These are phyloP conservation scores for Globisporangium lucens DNA, from an alignment of 352 stramenopile genomes.

Conservation along the genomic window DNA sequence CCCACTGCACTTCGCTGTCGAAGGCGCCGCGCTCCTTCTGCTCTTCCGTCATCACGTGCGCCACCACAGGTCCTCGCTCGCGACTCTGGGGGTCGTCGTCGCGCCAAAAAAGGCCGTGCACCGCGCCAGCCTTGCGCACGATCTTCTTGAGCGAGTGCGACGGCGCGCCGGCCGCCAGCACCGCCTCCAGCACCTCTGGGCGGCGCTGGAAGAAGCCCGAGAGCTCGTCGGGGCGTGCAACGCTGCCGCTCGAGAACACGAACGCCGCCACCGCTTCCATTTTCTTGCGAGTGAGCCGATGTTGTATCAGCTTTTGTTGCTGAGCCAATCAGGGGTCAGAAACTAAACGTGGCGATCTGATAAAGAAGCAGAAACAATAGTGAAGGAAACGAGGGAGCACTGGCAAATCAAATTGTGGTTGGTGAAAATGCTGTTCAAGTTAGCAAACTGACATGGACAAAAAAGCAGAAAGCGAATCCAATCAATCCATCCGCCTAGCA, in stretches of 20 bases:
- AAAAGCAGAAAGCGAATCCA: neutral
- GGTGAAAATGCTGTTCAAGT: neutral
- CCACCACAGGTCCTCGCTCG: neutral
- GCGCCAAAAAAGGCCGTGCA: conserved; percentile 12
- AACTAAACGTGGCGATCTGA: no score
- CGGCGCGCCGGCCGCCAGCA: neutral
- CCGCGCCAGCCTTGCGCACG: neutral
- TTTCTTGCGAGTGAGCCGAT: neutral
- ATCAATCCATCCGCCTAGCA: neutral
- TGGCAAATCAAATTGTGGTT: neutral
- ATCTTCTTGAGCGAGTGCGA: conserved; percentile 11
- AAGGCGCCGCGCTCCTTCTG: conserved; percentile 6
- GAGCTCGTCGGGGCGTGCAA: conserved; percentile 12
- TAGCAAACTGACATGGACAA: neutral
- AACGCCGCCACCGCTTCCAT: conserved; percentile 16
- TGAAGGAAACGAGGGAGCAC: neutral
- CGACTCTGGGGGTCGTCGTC: conserved; percentile 4
- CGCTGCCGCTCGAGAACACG: conserved; percentile 16
- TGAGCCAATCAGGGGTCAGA: neutral
- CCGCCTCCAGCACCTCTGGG: neutral
- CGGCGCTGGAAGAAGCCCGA: conserved; percentile 20
- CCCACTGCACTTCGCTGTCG: neutral
- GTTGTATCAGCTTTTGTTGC: neutral
- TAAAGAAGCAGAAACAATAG: neutral
- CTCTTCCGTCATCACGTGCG: conserved; percentile 4